These are phyloP conservation scores for Amanita molliuscula DNA, from an alignment of 768 basidiomycete genomes.

Conservation along the genomic window DNA sequence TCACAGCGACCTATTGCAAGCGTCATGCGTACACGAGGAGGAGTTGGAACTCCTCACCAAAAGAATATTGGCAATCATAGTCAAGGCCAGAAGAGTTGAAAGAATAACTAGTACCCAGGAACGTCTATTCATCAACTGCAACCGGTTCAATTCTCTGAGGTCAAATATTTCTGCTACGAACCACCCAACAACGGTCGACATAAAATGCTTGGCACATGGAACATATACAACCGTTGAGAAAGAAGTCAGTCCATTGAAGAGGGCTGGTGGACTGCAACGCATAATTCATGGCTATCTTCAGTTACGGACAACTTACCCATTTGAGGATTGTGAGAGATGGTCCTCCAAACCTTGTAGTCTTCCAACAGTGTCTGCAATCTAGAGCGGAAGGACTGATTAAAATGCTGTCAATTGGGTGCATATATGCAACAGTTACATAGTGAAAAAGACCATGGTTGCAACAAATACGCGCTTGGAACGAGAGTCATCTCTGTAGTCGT, in stretches of 20 bases:
- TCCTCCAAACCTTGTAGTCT: slow-evolving; percentile 32
- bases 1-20: slow-evolving; percentile 17
- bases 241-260: slow-evolving; percentile 34
- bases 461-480: slow-evolving; percentile 31
- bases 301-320: slow-evolving; percentile 21
- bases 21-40: neutral
- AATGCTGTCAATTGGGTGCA: neutral
- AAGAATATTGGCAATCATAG: slow-evolving; percentile 28
- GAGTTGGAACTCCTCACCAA: slow-evolving; percentile 18
- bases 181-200: slow-evolving; percentile 43
- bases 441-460: slow-evolving; percentile 24
- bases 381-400: neutral
- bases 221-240: slow-evolving; percentile 37
- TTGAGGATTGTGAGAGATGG: slow-evolving; percentile 17
- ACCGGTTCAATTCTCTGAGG: neutral
- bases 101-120: slow-evolving; percentile 26
- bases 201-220: slow-evolving; percentile 38
- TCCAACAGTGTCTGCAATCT: slow-evolving; percentile 30
- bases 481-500: slow-evolving; percentile 34
- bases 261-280: slow-evolving; percentile 24
- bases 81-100: slow-evolving; percentile 19
- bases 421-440: slow-evolving; percentile 23
- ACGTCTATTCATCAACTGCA: slow-evolving; percentile 30
- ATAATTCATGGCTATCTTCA: neutral
- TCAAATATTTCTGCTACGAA: slow-evolving; percentile 9